phyloP scores from a whole-genome alignment of 805 yeast genomes.

The Pichia cephalocereana region DNA sequence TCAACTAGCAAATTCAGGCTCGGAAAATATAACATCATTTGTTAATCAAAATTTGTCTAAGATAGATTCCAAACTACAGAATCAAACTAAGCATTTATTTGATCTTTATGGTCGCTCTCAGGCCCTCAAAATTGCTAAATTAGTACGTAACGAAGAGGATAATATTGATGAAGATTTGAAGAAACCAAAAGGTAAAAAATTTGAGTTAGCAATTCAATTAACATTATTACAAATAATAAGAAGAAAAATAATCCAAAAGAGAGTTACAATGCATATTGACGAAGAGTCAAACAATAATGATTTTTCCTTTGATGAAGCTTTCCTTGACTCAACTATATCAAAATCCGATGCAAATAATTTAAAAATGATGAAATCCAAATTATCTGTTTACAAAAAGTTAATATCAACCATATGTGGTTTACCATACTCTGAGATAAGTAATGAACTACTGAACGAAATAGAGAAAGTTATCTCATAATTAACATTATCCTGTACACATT shows the following conservation, averaged over 20 bases:
- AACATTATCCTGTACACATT: too few relatives aligned
- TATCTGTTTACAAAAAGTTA: constrained; percentile 47
- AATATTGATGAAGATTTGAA: neutral
- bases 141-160: constrained; percentile 46
- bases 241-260: constrained; percentile 12
- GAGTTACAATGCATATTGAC: neutral
- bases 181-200: constrained; percentile 5
- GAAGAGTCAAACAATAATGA: constrained; percentile 6
- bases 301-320: constrained; percentile 6
- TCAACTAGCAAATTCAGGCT: neutral
- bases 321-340: constrained; percentile 6
- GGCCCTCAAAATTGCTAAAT: constrained; percentile 47
- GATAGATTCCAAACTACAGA: neutral
- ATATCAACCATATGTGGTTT: constrained; percentile 72
- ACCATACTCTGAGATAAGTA: constrained; percentile 68
- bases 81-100: constrained; percentile 24
- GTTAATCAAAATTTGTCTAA: neutral
- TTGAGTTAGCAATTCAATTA: constrained; percentile 28
- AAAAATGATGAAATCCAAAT: constrained; percentile 34
- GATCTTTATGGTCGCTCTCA: constrained; percentile 48
- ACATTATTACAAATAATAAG: constrained; percentile 33
- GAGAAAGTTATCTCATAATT: constrained; percentile 24
- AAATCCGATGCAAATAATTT: neutral
- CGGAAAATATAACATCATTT: neutral
- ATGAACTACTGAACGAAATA: constrained; percentile 72